Evolutionary conservation across 139 green algal genomes (phyloP), one percentile per base, ranked within the genome.

Genomic region (Gonium pectorale): DNA sequence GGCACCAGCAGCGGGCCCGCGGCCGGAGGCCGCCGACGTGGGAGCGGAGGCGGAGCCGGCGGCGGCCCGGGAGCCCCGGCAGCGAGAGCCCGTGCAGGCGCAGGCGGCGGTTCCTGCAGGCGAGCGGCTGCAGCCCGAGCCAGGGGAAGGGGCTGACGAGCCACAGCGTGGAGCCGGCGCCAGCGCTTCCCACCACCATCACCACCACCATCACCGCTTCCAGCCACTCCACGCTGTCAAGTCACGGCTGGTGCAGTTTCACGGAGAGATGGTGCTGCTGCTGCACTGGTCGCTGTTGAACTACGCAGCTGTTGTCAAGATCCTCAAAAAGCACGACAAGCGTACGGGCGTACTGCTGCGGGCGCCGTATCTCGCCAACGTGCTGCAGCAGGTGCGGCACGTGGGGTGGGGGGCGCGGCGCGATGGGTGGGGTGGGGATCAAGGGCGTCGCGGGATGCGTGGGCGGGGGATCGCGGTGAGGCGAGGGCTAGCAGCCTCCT

Each of bases 301-400:
- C 75, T 96, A 95, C 70, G 88, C 90, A 5, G 95, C 90, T 0
- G 84, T 98, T 22, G 89, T 94, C n/a, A 98, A 98, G 88, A 98
- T 98, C 79, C 85, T 98, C 40, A 98, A 98, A 80, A 98, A 98
- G 87, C 95, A 98, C 74, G 92, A 91, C 86, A 97, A 97, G 89
- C 87, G 91, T 35, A 91, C 93, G 2, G 93, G 94, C 27, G 63
- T 94, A 69, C 77, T 93, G 83, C 90, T 95, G 62, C 69, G 93
- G 7, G 87, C 87, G 38, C 89, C 92, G 2, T 95, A 93, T 79
- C 83, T 96, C 5, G 85, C 88, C 41, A 95, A 92, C 67, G 84
- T 96, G 31, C 82, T 97, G 78, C 86, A 94, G 64, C 94, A 96
- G 90, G 90, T 92, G 49, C 5, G 86, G 3, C 60, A 11, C 24